Evolutionary conservation across 1,284 basidiomycete genomes (phyloP), one percentile per base, ranked within the genome.

Genomic region (Rhodotorula sp.): DNA sequence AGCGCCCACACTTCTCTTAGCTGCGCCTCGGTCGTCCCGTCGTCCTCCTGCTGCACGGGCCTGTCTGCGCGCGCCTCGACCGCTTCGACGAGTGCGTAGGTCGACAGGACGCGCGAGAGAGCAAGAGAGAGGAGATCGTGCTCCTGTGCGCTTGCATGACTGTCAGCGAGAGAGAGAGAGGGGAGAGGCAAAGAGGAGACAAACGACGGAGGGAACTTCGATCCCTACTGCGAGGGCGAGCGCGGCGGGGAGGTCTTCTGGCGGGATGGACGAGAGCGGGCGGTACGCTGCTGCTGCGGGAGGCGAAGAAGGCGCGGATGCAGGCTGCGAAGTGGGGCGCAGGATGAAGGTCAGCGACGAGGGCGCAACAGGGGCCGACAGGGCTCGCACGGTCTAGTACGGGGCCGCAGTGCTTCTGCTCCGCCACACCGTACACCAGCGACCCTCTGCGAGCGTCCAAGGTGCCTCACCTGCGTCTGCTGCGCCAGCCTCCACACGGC

Each of bases 111-210:
- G 19, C 70, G 66, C 16, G 44, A 16, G n/a, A 76, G 61, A 0
- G 70, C 65, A 7, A 44, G 25, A 23, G 45, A 10, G 8, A 76
- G 65, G 5, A 76, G 66, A 17, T 70, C 53, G 59, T 74, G 68
- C 13, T 68, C 66, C 75, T 74, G 59, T 16, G n/a, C 27, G 25
- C 34, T 14, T 2, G 41, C 7, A 14, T 41, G 25, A 12, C 23
- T 3, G 23, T 19, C n/a, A 21, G 27, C 14, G 17, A 23, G 34
- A 34, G 34, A 7, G 19, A 27, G n/a, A 13, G 42, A n/a, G 55
- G n/a, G 1, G 25, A 13, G 44, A 12, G 14, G 27, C 19, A 16
- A 19, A 27, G 1, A n/a, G 49, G 25, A 44, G 16, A 46, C 60
- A 41, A 9, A 67, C 66, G 3, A 27, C 10, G 0, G 66, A 62